Evolutionary conservation across 768 basidiomycete species (phyloP).

Genomic region (Mycena maculata): DNA sequence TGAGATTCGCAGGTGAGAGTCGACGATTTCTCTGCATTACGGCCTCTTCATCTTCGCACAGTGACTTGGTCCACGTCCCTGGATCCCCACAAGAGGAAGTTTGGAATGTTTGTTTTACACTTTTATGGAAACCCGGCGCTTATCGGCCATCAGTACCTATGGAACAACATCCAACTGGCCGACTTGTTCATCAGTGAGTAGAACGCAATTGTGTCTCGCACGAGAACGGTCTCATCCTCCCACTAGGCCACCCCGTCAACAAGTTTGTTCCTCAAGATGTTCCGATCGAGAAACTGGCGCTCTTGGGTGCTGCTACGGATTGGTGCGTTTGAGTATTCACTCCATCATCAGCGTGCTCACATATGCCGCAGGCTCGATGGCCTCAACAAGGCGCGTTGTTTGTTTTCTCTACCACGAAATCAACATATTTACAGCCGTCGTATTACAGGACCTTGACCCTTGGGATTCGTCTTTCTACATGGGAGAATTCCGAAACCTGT

Average conservation of each 20-base stretch:
- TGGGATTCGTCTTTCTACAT: conserved; percentile 93
- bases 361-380: conserved; percentile 79
- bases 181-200: conserved; percentile 89
- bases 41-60: no score
- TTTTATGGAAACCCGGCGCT: neutral
- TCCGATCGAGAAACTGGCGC: conserved; percentile 72
- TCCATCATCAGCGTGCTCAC: neutral
- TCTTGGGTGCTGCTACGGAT: conserved; percentile 88
- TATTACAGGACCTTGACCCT: conserved; percentile 60
- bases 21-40: no score
- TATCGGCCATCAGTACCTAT: conserved; percentile 73
- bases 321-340: conserved; percentile 60
- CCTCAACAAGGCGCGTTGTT: conserved; percentile 73
- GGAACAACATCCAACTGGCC: conserved; percentile 89
- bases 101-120: conserved; percentile 57
- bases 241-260: conserved; percentile 84
- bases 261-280: conserved; percentile 94
- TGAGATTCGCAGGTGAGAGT: conserved; percentile 90
- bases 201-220: neutral
- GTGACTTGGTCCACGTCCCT: conserved; percentile 83
- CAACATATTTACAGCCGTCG: no score
- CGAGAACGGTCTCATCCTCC: neutral
- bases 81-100: conserved; percentile 91
- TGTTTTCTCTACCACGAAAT: no score
- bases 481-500: conserved; percentile 86